phyloP scores from a whole-genome alignment of 2,329 filamentous ascomycete genomes.

The Neocucurbitaria cava region DNA sequence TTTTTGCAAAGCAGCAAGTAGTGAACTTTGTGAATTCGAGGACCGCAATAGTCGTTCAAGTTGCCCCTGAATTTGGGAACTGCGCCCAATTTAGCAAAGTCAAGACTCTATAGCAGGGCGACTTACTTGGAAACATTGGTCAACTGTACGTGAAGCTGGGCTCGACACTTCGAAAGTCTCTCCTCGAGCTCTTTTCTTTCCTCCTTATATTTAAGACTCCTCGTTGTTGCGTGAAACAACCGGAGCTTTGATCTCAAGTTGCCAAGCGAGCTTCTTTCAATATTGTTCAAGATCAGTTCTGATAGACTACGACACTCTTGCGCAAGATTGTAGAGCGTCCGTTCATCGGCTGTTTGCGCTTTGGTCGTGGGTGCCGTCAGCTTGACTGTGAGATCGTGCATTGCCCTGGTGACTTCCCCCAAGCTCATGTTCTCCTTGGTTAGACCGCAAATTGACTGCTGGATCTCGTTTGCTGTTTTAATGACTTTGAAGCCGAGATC shows the following conservation, averaged over 20 bases:
- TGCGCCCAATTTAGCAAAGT: no score
- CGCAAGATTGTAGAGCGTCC: neutral
- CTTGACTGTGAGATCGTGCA: neutral
- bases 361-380: neutral
- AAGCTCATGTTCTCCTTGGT: neutral
- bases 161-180: neutral
- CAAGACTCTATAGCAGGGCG: no score
- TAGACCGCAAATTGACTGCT: neutral
- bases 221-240: neutral
- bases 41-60: no score
- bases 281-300: neutral
- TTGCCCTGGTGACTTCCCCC: neutral
- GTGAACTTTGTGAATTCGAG: neutral
- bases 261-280: neutral
- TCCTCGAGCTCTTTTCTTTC: neutral
- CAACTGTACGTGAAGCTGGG: neutral
- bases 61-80: no score
- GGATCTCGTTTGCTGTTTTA: conserved; percentile 5
- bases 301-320: neutral
- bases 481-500: conserved; percentile 4
- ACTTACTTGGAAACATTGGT: neutral
- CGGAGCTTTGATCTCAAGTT: neutral
- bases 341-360: conserved; percentile 1
- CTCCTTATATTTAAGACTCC: neutral
- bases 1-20: neutral